These are phyloP conservation scores for Tephrocybe rancida DNA, from an alignment of 768 basidiomycete genomes.

Conservation along the genomic window DNA sequence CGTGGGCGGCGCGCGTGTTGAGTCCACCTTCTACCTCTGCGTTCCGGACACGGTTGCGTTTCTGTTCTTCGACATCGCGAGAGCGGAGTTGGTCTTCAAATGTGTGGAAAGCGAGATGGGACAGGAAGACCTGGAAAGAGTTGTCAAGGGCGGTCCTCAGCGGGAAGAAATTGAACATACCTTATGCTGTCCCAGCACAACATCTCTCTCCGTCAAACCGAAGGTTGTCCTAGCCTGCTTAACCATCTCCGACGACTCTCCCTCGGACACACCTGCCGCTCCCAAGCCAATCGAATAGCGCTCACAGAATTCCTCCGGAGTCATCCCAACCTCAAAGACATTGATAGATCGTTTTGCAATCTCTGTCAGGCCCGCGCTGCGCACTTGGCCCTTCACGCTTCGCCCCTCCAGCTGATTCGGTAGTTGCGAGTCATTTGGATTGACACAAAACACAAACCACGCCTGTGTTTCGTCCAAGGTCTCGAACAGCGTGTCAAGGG, in stretches of 20 bases:
- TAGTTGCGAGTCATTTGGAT: slow-evolving; percentile 93
- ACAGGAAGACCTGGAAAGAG: slow-evolving; percentile 76
- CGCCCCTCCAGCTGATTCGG: slow-evolving; percentile 94
- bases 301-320: slow-evolving; percentile 82
- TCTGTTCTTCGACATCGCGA: slow-evolving; percentile 84
- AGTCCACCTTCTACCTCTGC: slow-evolving; percentile 75
- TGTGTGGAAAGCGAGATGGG: slow-evolving; percentile 80
- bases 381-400: slow-evolving; percentile 89
- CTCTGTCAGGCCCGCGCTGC: slow-evolving; percentile 78
- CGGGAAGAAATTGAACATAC: slow-evolving; percentile 40
- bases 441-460: slow-evolving; percentile 93
- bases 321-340: slow-evolving; percentile 84
- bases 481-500: slow-evolving; percentile 83
- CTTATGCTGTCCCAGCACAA: slow-evolving; percentile 84
- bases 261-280: slow-evolving; percentile 58
- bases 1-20: slow-evolving; percentile 53
- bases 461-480: slow-evolving; percentile 87
- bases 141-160: neutral
- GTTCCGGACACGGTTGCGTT: slow-evolving; percentile 76
- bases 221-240: slow-evolving; percentile 60
- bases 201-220: slow-evolving; percentile 64
- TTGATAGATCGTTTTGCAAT: slow-evolving; percentile 67
- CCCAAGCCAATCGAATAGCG: slow-evolving; percentile 75
- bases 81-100: slow-evolving; percentile 88
- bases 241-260: slow-evolving; percentile 59